These are phyloP conservation scores for Rugonectria rugulosa DNA, from an alignment of 2,329 filamentous ascomycete genomes.

Conservation along the genomic window DNA sequence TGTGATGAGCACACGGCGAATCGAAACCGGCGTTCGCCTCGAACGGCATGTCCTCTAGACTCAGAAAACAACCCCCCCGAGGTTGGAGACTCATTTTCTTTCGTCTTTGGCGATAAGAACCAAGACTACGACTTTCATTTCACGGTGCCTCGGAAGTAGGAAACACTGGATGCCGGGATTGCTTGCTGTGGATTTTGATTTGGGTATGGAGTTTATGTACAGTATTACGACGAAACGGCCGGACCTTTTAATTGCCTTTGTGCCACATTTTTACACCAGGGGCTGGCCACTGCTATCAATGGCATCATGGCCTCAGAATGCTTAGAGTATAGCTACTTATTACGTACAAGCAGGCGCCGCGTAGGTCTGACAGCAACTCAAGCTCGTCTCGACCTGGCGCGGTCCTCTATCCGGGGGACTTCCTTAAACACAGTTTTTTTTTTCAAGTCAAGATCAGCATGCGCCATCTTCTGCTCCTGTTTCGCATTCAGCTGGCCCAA, in stretches of 20 bases:
- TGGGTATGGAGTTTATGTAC: constrained; percentile 12
- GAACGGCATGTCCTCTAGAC: background rate
- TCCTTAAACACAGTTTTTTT: too few species aligned
- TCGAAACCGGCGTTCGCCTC: constrained; percentile 25
- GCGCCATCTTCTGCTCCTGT: too few species aligned
- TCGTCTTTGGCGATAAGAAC: constrained; percentile 33
- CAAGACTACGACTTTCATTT: constrained; percentile 39
- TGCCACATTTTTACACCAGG: background rate
- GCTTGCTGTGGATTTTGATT: constrained; percentile 13
- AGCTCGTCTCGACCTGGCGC: too few species aligned
- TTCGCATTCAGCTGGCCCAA: too few species aligned
- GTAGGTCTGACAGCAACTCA: too few species aligned
- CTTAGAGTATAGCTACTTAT: too few species aligned
- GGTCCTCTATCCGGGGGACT: too few species aligned
- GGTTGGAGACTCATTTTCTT: constrained; percentile 23
- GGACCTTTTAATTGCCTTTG: background rate
- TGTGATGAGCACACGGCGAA: constrained; percentile 34
- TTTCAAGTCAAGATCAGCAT: too few species aligned
- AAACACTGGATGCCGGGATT: constrained; percentile 9
- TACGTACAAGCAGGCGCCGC: too few species aligned
- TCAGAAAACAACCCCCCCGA: constrained; percentile 4
- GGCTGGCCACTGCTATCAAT: background rate
- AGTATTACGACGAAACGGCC: constrained; percentile 14
- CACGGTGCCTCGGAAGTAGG: constrained; percentile 22
- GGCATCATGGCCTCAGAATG: too few species aligned